A percentile compares a stretch with the other conserved stretches of the same genome.
Conservation (phyloP, 2,329 filamentous ascomycete genomes). For the Verticillium longisporum region DNA sequence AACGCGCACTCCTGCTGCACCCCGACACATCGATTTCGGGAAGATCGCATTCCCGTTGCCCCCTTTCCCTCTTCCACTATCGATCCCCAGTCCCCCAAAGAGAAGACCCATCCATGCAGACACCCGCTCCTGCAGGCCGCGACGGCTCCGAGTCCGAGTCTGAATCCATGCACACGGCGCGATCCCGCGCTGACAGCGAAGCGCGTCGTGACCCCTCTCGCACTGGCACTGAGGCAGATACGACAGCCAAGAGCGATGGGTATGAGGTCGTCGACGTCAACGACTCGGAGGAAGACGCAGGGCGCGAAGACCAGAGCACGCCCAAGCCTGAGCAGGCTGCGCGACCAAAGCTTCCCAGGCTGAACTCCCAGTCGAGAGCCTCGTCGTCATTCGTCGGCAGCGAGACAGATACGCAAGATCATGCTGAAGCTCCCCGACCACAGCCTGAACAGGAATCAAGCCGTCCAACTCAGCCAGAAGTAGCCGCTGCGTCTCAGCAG, state of each 20-base stretch:
- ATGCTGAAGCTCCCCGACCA: background rate
- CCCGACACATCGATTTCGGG: background rate
- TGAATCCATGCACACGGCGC: background rate
- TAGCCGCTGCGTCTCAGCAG: constrained; percentile 2
- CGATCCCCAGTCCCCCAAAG: background rate
- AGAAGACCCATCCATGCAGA: background rate
- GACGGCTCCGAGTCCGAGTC: background rate
- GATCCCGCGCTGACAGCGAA: background rate
- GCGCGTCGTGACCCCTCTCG: background rate
- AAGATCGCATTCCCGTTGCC: background rate
- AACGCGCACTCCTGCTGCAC: background rate
- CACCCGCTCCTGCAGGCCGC: background rate
- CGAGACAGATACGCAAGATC: constrained; percentile 1
- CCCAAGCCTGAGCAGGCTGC: constrained; percentile 3
- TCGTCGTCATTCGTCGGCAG: constrained; percentile 6
- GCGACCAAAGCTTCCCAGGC: constrained; percentile 7
- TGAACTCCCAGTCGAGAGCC: constrained; percentile 11
- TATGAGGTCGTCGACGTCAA: constrained; percentile 12
- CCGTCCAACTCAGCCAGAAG: background rate
- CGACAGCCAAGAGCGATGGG: constrained; percentile 4
- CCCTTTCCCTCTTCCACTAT: background rate
- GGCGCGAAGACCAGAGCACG: background rate
- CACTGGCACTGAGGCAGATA: background rate
- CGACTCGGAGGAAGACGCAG: constrained; percentile 1
- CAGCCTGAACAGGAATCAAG: background rate